Conservation (phyloP, 345 rosid genomes). For the Eucalyptus pauciflora region DNA sequence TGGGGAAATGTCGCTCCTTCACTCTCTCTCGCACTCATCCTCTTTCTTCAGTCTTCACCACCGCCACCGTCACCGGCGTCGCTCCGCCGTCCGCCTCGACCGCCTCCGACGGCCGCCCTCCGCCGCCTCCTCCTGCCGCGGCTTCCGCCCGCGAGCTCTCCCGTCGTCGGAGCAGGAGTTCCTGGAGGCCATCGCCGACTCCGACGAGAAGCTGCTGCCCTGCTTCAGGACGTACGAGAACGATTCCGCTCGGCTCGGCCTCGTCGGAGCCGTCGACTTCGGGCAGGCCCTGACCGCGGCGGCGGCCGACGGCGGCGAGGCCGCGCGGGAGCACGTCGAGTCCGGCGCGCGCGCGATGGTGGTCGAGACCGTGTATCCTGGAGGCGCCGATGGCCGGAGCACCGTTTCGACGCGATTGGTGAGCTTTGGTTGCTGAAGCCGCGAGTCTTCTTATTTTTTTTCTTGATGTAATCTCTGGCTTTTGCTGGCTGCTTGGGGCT, state of each 20-base stretch:
- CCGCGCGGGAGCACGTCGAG: conserved; percentile 60
- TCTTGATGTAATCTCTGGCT: neutral
- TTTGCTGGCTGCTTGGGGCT: neutral
- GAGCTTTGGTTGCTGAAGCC: neutral
- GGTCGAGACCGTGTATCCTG: conserved; percentile 78
- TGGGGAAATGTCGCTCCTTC: neutral
- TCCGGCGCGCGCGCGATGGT: conserved; percentile 65
- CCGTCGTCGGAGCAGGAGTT: conserved; percentile 38
- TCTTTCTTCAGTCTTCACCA: neutral
- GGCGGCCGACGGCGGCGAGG: conserved; percentile 84
- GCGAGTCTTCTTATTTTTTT: neutral
- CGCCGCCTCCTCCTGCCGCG: conserved; percentile 5
- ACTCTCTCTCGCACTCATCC: neutral
- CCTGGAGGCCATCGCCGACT: conserved; percentile 51
- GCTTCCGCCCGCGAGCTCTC: conserved; percentile 10
- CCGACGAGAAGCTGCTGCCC: conserved; percentile 42
- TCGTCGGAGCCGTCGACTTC: conserved; percentile 67
- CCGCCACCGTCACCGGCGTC: neutral
- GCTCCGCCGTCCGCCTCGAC: neutral
- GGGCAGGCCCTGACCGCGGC: conserved; percentile 86
- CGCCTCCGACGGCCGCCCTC: neutral
- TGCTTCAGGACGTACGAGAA: conserved; percentile 80
- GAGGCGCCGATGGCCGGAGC: conserved; percentile 35
- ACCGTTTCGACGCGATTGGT: conserved; percentile 79
- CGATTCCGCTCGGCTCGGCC: conserved; percentile 50